Base-by-base conservation (phyloP, 805 yeast genomes). In the Kuraishia molischiana region DNA sequence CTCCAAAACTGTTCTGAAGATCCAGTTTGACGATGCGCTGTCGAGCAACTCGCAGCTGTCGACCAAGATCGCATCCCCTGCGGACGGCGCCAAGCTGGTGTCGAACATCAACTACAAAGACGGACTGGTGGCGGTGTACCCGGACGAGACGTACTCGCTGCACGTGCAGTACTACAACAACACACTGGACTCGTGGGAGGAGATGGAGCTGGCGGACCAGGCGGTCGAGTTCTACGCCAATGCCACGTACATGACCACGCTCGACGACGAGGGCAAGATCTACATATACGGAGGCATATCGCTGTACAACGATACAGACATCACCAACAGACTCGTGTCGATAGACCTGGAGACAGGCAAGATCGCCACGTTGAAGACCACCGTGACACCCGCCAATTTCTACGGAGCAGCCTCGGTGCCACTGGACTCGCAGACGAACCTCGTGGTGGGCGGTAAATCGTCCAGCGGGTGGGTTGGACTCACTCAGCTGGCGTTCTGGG, bases 401-500 rank as follows among this genome's bases (percentile, higher is more conserved):
- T 73, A 66, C 45, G 77, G 77, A 1, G 73, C 79, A 0, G 53
- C 73, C 0, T 62, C 56, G 24, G 19, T 65, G 14, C 53, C 66
- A 41, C 64, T 75, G 1, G 53, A 62, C 22, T 66, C 73, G 8
- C 66, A 59, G 38, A 59, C 71, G 3, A 72, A 66, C 43, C 53
- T 78, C 26, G 52, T 84, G 3, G 59, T 84, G 31, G 94, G 92
- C 0, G 94, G 95, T 3, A 64, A 63, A 38, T 69, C 84, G 3
- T 47, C 53, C 4, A 48, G 58, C 2, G 86, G 86, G 1, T 82
- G 89, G 86, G 71, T 82, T 26, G 71, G 74, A 43, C 72, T 83
- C 78, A 68, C 69, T 46, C 92, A 83, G 54, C 58, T 81, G 15
- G 90, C 92, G 0, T 55, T 79, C 2, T 82, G 87, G 84, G 77